Evolutionary conservation across 352 stramenopile species (phyloP).

Genomic region (Blastocystis sp.): DNA sequence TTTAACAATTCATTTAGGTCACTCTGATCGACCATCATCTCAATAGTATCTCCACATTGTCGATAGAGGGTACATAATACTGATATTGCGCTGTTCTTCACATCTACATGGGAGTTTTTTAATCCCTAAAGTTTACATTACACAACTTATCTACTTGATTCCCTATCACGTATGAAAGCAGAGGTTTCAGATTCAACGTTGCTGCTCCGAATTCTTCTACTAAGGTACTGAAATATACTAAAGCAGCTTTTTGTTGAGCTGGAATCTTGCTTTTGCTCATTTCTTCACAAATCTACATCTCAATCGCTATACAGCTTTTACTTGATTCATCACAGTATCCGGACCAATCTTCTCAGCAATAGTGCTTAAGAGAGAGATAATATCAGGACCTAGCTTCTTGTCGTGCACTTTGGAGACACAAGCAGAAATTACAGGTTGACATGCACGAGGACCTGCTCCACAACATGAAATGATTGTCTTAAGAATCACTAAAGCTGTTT

Average conservation of each 20-base stretch:
- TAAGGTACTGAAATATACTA: background rate
- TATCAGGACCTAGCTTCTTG: slow-evolving; percentile 43
- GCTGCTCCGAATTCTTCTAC: slow-evolving; percentile 11
- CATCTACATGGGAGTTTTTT: slow-evolving; percentile 6
- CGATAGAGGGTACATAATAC: slow-evolving; percentile 17
- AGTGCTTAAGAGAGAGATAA: background rate
- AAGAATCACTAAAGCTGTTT: slow-evolving; percentile 7
- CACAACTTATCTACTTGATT: background rate
- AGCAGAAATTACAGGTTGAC: background rate
- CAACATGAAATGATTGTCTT: background rate
- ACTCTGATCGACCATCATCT: background rate
- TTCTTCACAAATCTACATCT: background rate
- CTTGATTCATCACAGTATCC: background rate
- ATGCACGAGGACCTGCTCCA: slow-evolving; percentile 12
- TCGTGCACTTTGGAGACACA: slow-evolving; percentile 32
- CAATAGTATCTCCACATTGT: background rate
- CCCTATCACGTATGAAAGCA: background rate
- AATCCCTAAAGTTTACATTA: background rate
- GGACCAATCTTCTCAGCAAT: slow-evolving; percentile 42
- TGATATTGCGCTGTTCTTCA: background rate
- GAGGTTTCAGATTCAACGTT: background rate
- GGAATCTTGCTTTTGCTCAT: background rate
- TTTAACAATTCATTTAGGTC: slow-evolving; percentile 28
- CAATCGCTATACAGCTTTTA: background rate
- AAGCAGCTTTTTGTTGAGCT: background rate